These are phyloP conservation scores for Pestalotiopsis sp. DNA, from an alignment of 2,329 filamentous ascomycete species.

Conservation along the genomic window DNA sequence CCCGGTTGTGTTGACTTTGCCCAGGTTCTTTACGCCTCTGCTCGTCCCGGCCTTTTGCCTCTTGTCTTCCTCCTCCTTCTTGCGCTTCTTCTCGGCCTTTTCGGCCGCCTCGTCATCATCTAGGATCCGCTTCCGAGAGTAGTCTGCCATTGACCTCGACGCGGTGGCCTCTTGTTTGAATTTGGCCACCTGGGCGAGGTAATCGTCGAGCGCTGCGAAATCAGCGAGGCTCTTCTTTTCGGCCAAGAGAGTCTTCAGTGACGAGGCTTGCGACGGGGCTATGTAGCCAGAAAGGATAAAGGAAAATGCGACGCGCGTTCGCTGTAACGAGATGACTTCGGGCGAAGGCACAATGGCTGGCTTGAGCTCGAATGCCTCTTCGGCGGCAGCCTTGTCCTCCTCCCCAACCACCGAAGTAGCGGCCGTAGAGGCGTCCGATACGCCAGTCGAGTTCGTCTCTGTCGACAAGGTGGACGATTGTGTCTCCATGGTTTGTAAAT, in stretches of 20 bases:
- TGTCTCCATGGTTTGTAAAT: constrained; percentile 39
- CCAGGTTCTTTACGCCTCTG: constrained; percentile 75
- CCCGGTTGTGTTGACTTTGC: constrained; percentile 86
- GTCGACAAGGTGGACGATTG: constrained; percentile 42
- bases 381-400: constrained; percentile 17
- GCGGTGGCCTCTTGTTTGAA: constrained; percentile 73
- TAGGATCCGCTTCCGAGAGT: constrained; percentile 66
- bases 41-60: constrained; percentile 77
- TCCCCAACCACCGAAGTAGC: constrained; percentile 46
- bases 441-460: constrained; percentile 35
- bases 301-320: constrained; percentile 63
- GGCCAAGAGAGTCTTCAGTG: constrained; percentile 44
- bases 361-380: constrained; percentile 29
- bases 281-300: constrained; percentile 69
- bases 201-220: constrained; percentile 72
- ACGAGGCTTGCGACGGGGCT: constrained; percentile 41
- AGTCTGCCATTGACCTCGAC: constrained; percentile 69
- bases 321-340: constrained; percentile 61
- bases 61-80: constrained; percentile 86
- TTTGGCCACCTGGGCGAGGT: constrained; percentile 66
- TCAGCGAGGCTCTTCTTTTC: constrained; percentile 47
- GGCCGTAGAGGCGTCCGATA: constrained; percentile 46
- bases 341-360: constrained; percentile 48
- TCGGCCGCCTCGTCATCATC: constrained; percentile 70
- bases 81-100: constrained; percentile 78